A percentile compares a stretch with the other conserved stretches of the same genome.
Conservation (phyloP, 805 yeast genomes). For the Ascoidea asiatica region DNA sequence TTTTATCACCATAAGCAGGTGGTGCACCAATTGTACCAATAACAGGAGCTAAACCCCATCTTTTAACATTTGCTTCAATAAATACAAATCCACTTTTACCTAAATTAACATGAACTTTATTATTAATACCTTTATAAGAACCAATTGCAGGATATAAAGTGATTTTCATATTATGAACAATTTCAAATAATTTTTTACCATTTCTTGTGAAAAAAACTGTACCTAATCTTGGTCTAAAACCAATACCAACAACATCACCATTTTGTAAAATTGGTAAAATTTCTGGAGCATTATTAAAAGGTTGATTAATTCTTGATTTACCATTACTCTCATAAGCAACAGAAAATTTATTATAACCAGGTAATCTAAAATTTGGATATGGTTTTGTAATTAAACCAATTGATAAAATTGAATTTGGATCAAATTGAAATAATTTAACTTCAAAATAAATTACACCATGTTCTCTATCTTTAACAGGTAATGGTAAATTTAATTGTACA, state of each 20-base stretch:
- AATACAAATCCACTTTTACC: constrained; percentile 86
- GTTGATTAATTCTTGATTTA: constrained; percentile 49
- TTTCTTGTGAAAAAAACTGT: constrained; percentile 88
- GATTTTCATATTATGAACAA: constrained; percentile 51
- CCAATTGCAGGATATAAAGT: constrained; percentile 78
- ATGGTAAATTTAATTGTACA: constrained; percentile 8
- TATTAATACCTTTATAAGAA: constrained; percentile 51
- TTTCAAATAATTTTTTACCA: constrained; percentile 76
- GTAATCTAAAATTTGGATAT: constrained; percentile 61
- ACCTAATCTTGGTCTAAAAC: constrained; percentile 72
- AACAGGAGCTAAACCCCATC: constrained; percentile 69
- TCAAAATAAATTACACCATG: constrained; percentile 55
- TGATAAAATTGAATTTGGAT: constrained; percentile 34
- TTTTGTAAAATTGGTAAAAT: constrained; percentile 35
- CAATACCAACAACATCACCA: constrained; percentile 92
- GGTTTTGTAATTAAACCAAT: constrained; percentile 63
- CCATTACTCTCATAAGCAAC: constrained; percentile 68
- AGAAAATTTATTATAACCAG: constrained; percentile 60
- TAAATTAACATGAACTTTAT: constrained; percentile 75
- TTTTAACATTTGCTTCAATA: constrained; percentile 86
- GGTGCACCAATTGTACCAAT: constrained; percentile 26
- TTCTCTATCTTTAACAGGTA: constrained; percentile 7
- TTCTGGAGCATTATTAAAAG: constrained; percentile 28
- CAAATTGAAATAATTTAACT: constrained; percentile 31
- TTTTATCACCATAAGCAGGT: constrained; percentile 20